These are phyloP conservation scores for Fusarium sp. DNA, from an alignment of 2,329 filamentous ascomycete genomes.

Conservation along the genomic window DNA sequence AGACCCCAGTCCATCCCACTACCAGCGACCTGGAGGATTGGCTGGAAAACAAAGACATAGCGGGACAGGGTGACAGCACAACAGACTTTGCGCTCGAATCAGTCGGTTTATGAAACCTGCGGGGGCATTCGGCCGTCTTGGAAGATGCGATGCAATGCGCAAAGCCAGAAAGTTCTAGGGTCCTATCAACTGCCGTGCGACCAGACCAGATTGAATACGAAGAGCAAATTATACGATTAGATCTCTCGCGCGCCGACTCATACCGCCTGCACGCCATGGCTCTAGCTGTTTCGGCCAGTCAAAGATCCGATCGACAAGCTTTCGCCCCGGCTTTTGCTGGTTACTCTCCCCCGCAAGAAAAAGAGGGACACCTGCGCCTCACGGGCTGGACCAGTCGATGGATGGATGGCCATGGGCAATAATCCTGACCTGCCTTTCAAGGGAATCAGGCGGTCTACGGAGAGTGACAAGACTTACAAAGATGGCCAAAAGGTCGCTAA, in stretches of 20 bases:
- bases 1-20: neutral
- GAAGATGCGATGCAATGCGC: neutral
- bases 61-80: constrained; percentile 6
- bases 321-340: constrained; percentile 29
- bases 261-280: constrained; percentile 9
- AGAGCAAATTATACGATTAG: constrained; percentile 27
- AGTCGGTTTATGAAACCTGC: neutral
- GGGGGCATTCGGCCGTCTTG: neutral
- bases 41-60: constrained; percentile 2
- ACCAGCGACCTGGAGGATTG: constrained; percentile 2
- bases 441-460: constrained; percentile 12
- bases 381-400: constrained; percentile 7
- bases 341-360: constrained; percentile 28
- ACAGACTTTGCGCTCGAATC: neutral
- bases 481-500: constrained; percentile 18
- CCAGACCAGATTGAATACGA: constrained; percentile 30
- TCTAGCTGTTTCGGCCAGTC: constrained; percentile 27
- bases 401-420: constrained; percentile 1
- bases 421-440: neutral
- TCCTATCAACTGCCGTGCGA: constrained; percentile 8
- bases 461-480: constrained; percentile 17
- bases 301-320: constrained; percentile 33
- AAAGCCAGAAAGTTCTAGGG: constrained; percentile 13
- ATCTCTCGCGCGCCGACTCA: constrained; percentile 10
- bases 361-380: neutral